Evolutionary conservation across 1,139 yeast species (phyloP), one percentile per base, ranked within the genome.

Genomic region (Hansenula lynferdii): DNA sequence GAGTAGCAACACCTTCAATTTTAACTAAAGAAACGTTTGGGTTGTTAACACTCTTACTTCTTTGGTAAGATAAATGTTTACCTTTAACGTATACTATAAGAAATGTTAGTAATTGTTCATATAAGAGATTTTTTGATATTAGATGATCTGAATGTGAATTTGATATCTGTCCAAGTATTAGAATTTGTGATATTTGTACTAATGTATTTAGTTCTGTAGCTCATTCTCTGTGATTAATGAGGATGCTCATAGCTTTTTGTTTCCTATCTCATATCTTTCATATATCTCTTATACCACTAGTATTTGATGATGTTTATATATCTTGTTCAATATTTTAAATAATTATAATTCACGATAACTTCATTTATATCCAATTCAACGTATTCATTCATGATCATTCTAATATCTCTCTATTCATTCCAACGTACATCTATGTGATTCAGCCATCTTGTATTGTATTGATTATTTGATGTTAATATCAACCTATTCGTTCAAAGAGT

Each of bases 61-160:
- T 94, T 81, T 92, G 97, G 95, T 90, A 92, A 65, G 97, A 90
- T 70, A 92, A 72, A 85, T 92, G 97, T 84, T 90, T 92, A 77
- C 97, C 98, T 84, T 90, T 92, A 77, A 92, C 97, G 96, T 92
- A 92, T 79, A 92, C 96, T 86, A 70, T 44, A 56, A 48, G 28
- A 25, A 26, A 33, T 49, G 77, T 72, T 72, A 71, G 79, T 73
- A 71, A 44, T 6, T n/a, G 16, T 8, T n/a, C 9, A 10, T 11
- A 38, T 32, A 36, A 36, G n/a, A n/a, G 29, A 25, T 38, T 6
- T 26, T 28, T 5, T 19, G 29, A 15, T 11, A 16, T 17, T 23
- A 28, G 33, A 21, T 10, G 18, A 17, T 19, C 14, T 12, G 14
- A 23, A 22, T n/a, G 11, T 24, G 5, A 24, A 12, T 12, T 24